Evolutionary conservation across 306 rosid genomes (phyloP), one percentile per base, ranked within the genome.

Genomic region (Luffa acutangula): DNA sequence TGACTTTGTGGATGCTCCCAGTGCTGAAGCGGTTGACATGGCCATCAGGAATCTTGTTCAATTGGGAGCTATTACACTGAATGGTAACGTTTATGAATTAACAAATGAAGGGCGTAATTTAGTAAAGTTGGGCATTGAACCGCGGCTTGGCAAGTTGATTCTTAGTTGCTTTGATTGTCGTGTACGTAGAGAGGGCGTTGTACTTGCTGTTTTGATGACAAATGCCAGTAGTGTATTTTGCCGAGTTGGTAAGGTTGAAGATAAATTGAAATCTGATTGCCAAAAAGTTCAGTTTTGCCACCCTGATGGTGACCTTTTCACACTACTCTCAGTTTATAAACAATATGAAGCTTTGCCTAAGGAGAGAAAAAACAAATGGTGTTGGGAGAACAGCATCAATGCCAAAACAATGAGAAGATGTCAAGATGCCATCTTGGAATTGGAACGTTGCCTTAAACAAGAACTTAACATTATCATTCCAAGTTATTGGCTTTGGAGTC

Each of bases 301-400:
- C 84, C 80, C 84, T 10, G 80, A 89, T 80, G 99, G 99, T 43
- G 98, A 96, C 85, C 99, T 96, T 79, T 96, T 96, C 71, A 91
- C 99, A 51, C 93, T 96, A 69, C 94, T 96, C 37, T 86, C 96
- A 65, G 99, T 96, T 66, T 96, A 91, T 88, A 90, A 87, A 87
- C 88, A 87, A 78, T 96, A 97, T 95, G 97, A 96, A 59, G 84
- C 78, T 56, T 67, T 86, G 85, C 84, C 93, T 66, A 76, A 5
- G 71, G 91, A 90, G 5, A 81, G 76, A 85, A 91, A 36, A 85
- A 90, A 82, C 82, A 79, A 60, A 52, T 93, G 99, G 99, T 96
- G 99, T 80, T 93, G 91, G 91, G 94, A 90, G 81, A 96, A 96
- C 85, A 96, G 98, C 83, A 90, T 96, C 78, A 96, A 96, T 90